Conservation (phyloP, 306 rosid genomes). For the Benincasa hispida region DNA sequence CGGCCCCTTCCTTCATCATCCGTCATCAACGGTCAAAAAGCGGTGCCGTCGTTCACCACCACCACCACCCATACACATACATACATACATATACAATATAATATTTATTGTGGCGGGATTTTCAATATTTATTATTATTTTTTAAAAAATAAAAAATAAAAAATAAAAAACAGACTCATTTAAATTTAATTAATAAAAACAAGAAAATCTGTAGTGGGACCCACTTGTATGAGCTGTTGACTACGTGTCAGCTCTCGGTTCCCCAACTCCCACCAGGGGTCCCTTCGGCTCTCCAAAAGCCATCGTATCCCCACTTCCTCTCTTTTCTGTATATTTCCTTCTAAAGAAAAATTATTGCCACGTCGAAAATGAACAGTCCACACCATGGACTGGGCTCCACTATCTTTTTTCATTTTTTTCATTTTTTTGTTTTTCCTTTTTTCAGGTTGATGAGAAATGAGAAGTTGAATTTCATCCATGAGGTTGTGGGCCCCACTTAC, state of each 20-base stretch:
- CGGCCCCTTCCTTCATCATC: neutral
- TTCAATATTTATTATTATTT: neutral
- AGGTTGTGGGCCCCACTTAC: constrained; percentile 2
- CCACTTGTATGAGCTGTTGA: constrained; percentile 15
- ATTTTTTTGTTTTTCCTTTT: neutral
- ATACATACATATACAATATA: too few relatives aligned
- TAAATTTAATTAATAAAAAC: too few relatives aligned
- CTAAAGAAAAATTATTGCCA: neutral
- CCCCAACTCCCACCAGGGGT: neutral
- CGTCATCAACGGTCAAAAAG: constrained; percentile 37
- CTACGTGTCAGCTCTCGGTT: constrained; percentile 12
- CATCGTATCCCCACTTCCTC: neutral
- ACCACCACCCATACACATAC: too few relatives aligned
- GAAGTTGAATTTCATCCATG: neutral
- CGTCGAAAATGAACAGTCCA: neutral
- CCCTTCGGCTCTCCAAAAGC: constrained; percentile 18
- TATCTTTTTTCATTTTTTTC: too few relatives aligned
- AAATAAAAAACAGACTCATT: neutral
- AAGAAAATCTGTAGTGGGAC: neutral
- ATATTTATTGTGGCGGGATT: constrained; percentile 17
- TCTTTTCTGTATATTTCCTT: neutral
- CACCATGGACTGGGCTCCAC: neutral
- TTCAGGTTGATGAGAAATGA: neutral
- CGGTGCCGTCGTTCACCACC: neutral
- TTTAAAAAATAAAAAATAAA: too few relatives aligned